phyloP scores from a whole-genome alignment of 2,329 filamentous ascomycete genomes.

The Fusarium udum region DNA sequence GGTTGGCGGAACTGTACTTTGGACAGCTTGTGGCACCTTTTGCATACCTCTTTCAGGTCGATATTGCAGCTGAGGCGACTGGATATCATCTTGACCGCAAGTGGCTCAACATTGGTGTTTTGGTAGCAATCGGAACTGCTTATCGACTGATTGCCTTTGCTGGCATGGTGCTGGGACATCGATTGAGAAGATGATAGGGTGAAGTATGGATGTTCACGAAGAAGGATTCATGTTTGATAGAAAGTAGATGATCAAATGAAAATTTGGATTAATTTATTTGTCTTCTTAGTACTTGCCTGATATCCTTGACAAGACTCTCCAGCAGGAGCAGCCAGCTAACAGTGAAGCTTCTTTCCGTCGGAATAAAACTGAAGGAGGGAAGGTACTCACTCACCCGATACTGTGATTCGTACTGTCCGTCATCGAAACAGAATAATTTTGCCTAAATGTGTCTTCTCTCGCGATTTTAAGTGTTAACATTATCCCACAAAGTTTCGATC shows the following conservation, averaged over 20 bases:
- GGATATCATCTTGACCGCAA: conserved; percentile 59
- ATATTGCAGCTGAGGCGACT: conserved; percentile 53
- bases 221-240: neutral
- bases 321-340: neutral
- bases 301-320: neutral
- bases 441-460: neutral
- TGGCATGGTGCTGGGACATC: conserved; percentile 37
- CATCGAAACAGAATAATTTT: neutral
- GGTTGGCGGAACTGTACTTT: conserved; percentile 67
- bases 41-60: conserved; percentile 60
- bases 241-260: neutral
- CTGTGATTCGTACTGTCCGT: neutral
- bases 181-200: conserved; percentile 31
- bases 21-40: conserved; percentile 60
- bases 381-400: neutral
- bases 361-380: neutral
- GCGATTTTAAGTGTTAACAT: neutral
- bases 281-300: neutral
- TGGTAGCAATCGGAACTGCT: conserved; percentile 55
- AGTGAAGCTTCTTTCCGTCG: neutral
- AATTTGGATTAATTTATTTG: neutral
- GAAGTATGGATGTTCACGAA: neutral
- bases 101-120: conserved; percentile 55
- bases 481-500: neutral
- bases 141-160: conserved; percentile 56